A percentile compares a stretch with the other conserved stretches of the same genome.
phyloP scores from a whole-genome alignment of 768 basidiomycete genomes.

The Austroboletus eburneus region DNA sequence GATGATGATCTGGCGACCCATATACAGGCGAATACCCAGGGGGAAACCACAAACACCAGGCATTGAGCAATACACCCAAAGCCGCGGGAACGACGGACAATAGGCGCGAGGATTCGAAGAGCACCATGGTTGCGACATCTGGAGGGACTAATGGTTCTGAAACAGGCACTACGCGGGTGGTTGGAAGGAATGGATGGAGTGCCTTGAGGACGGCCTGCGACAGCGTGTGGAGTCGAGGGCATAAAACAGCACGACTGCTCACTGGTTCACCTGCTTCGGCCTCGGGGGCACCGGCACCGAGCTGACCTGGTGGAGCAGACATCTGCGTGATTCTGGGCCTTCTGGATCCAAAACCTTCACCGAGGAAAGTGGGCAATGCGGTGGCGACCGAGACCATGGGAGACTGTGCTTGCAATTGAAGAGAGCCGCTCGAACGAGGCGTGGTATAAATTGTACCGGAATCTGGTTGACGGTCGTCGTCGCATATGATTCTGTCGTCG shows the following conservation, averaged over 20 bases:
- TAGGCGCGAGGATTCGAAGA: slow-evolving; percentile 68
- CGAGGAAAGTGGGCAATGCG: slow-evolving; percentile 23
- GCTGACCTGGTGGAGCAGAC: slow-evolving; percentile 49
- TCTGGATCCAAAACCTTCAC: slow-evolving; percentile 27
- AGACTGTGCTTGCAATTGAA: slow-evolving; percentile 16
- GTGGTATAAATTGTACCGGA: slow-evolving; percentile 14
- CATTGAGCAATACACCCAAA: slow-evolving; percentile 59
- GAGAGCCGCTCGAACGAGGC: slow-evolving; percentile 20
- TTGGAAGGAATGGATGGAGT: slow-evolving; percentile 44
- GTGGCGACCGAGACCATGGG: slow-evolving; percentile 10
- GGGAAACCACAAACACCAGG: slow-evolving; percentile 49
- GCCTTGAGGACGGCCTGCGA: slow-evolving; percentile 7
- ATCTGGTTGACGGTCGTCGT: slow-evolving; percentile 1
- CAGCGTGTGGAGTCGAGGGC: background rate
- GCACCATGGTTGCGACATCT: slow-evolving; percentile 47
- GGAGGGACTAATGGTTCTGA: slow-evolving; percentile 51
- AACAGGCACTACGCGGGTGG: slow-evolving; percentile 53
- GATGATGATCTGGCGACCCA: slow-evolving; percentile 1
- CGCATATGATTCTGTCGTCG: too few species aligned
- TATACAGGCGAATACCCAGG: slow-evolving; percentile 28
- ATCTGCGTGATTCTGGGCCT: slow-evolving; percentile 37
- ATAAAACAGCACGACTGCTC: slow-evolving; percentile 25
- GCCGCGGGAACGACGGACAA: slow-evolving; percentile 71
- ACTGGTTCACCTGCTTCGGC: slow-evolving; percentile 77
- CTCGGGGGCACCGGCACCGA: slow-evolving; percentile 73